Evolutionary conservation across 768 basidiomycete species (phyloP), one percentile per base, ranked within the genome.

Genomic region (Leccinum truebloodii): DNA sequence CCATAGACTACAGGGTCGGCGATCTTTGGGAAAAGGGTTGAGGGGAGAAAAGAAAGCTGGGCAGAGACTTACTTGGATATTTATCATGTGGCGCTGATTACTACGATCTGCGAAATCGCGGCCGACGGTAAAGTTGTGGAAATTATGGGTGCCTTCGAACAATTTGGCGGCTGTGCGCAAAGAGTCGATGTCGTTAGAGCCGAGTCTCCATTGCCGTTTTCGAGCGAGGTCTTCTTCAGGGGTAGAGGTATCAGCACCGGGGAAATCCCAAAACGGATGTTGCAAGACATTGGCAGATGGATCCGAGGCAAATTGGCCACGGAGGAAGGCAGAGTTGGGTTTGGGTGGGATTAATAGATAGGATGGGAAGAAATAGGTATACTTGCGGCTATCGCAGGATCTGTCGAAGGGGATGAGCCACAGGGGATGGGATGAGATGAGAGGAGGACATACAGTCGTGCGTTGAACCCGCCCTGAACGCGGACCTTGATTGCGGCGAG

Each of bases 331-430:
- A 46, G 89, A 87, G 22, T 79, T 83, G 5, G 93, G 92, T 70
- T 87, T 90, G 1, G 97, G 95, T 1, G 96, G 94, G 28, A 98
- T 83, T 55, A 99, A 82, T 44, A 95, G 81, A 75, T 98, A 97
- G 1, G 92, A 87, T 0, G 97, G 97, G 65, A 99, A 90, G 77
- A 92, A 92, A 75, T 99, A 99, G 16, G 95, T 97, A 77, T 99
- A 99, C 73, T 95, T 94, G 61, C 96, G 85, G 62, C 95, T 96
- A 71, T 98, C 95, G 76, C 95, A 98, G 3, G 86, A 80, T 61
- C 93, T 95, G 74, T 62, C 0, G 56, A 24, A 20, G 34, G 7
- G 0, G 52, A 24, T 67, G 41, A 69, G 39, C 26, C 3, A 59
- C 30, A 46, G 50, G 48, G 35, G 16, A 26, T 10, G 54, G 13